Conservation (phyloP, 306 rosid species). For the Gastrolobium bilobum region DNA sequence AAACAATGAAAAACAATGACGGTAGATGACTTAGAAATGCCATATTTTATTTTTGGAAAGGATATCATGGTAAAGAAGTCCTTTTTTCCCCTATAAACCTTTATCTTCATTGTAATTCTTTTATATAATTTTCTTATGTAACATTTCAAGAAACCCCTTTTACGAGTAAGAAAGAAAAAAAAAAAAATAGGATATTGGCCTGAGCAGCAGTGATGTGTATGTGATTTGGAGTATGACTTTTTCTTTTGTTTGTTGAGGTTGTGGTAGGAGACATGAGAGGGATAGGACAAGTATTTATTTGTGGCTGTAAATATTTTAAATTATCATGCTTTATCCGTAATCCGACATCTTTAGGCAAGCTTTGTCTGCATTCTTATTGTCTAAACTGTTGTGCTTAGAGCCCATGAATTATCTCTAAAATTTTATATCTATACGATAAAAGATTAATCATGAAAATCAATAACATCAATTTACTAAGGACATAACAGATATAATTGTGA, state of each 20-base stretch:
- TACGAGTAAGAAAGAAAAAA: slow-evolving; percentile 44
- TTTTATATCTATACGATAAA: too few relatives aligned
- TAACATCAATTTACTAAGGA: too few relatives aligned
- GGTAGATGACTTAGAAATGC: slow-evolving; percentile 45
- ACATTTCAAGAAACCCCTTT: slow-evolving; percentile 45
- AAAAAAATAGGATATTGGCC: slow-evolving; percentile 45
- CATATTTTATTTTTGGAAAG: slow-evolving; percentile 41
- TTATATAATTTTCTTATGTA: slow-evolving; percentile 19
- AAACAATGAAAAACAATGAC: slow-evolving; percentile 52
- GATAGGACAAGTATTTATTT: slow-evolving; percentile 48
- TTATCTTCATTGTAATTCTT: slow-evolving; percentile 55
- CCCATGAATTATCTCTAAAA: background rate
- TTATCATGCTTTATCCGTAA: slow-evolving; percentile 47
- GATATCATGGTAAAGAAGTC: slow-evolving; percentile 45
- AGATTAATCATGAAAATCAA: too few relatives aligned
- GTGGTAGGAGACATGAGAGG: slow-evolving; percentile 44
- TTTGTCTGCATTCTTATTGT: background rate
- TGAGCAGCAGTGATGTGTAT: slow-evolving; percentile 44
- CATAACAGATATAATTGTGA: too few relatives aligned
- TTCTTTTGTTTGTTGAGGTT: slow-evolving; percentile 48
- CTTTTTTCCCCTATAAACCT: slow-evolving; percentile 40
- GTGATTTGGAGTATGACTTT: slow-evolving; percentile 50
- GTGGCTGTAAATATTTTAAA: slow-evolving; percentile 68
- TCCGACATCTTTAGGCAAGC: slow-evolving; percentile 25
- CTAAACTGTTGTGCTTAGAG: background rate